A percentile compares a stretch with the other conserved stretches of the same genome.
These are phyloP conservation scores for Gracilaria vermiculophylla DNA, from an alignment of 23 red algal genomes.

Conservation along the genomic window DNA sequence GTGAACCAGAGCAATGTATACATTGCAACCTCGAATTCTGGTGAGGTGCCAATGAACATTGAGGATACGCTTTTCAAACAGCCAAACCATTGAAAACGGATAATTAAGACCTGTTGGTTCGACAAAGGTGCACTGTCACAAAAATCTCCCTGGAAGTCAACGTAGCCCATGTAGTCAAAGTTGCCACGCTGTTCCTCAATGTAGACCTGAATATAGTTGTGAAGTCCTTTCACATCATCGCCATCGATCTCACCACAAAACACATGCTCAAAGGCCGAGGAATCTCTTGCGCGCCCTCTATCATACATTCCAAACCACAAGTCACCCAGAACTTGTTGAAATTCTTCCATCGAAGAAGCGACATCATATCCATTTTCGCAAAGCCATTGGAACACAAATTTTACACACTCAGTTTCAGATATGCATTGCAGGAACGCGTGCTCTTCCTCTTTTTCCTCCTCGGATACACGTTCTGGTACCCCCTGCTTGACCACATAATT, in stretches of 20 bases:
- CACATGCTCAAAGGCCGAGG: constrained; percentile 69
- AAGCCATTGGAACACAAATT: constrained; percentile 26
- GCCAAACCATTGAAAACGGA: constrained; percentile 61
- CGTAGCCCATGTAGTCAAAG: constrained; percentile 74
- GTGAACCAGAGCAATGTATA: constrained; percentile 50
- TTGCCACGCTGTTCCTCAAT: constrained; percentile 57
- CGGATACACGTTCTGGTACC: constrained; percentile 33
- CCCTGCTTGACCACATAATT: constrained; percentile 63
- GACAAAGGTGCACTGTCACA: neutral
- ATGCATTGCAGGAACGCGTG: constrained; percentile 44
- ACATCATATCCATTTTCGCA: neutral
- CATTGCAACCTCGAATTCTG: constrained; percentile 81
- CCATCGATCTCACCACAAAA: constrained; percentile 68
- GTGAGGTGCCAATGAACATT: constrained; percentile 65
- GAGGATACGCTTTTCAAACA: constrained; percentile 27
- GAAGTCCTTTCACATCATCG: constrained; percentile 68
- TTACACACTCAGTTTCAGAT: constrained; percentile 16
- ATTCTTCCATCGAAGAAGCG: constrained; percentile 9
- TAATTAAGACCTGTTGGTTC: constrained; percentile 54
- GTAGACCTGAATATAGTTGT: constrained; percentile 72
- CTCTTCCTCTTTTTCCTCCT: constrained; percentile 55
- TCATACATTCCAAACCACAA: constrained; percentile 63
- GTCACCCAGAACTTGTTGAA: constrained; percentile 13
- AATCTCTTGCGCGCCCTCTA: constrained; percentile 12
- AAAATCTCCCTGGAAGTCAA: constrained; percentile 37